Evolutionary conservation across 2,329 filamentous ascomycete species (phyloP), one percentile per base, ranked within the genome.

Genomic region (Triangularia setosa): DNA sequence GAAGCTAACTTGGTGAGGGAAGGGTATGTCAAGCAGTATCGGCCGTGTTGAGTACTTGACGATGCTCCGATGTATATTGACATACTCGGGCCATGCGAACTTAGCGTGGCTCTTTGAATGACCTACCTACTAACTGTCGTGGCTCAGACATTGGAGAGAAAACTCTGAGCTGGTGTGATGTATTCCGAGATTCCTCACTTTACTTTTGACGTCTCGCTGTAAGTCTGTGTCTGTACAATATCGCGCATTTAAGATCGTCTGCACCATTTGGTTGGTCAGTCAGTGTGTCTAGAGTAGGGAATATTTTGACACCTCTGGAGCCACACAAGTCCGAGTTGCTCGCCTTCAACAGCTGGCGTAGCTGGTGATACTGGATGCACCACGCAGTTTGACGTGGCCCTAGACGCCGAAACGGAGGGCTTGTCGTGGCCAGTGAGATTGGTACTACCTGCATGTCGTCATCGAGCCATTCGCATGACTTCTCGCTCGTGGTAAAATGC

Each of bases 401-500:
- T 40, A n/a, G 14, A 21, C n/a, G n/a, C 52, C 52, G 54, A 64
- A 62, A 62, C 53, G 54, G 48, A 40, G 58, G 60, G 55, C 44
- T 56, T 60, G 63, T 23, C 44, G 58, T 53, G 40, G n/a, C 14
- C 18, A 48, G 40, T n/a, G 8, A 48, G 40, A 9, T 33, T 8
- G n/a, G 5, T 21, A 40, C 40, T 3, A 48, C n/a, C 16, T 16
- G 11, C 40, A n/a, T 2, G 40, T 48, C 60, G 60, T 21, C 60
- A 62, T 65, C 63, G 30, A 60, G 44, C 63, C 56, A 40, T 54
- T 28, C 44, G 67, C 68, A 70, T 69, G 60, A 66, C 18, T 18
- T 40, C 24, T 40, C 58, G 60, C 25, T 18, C 40, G 54, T 66
- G 67, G 67, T 25, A 69, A 67, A 68, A 69, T 69, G 67, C 67